Base-by-base conservation (phyloP, 2,329 filamentous ascomycete genomes). In the Simplicillium sp. region DNA sequence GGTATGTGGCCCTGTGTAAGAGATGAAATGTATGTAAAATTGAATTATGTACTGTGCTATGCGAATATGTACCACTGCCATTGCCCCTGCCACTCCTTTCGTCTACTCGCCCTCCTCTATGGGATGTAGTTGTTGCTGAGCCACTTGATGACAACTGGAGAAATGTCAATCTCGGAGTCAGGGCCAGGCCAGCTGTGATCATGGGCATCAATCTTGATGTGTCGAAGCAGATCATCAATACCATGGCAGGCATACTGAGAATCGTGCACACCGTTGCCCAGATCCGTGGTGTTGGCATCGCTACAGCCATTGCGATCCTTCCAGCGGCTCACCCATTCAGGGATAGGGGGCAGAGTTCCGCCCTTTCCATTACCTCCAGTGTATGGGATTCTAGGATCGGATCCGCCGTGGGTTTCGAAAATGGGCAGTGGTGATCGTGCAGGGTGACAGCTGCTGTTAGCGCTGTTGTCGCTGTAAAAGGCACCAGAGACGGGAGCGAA, bases 331-430 rank as follows among this genome's bases (percentile, higher is more conserved):
- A 40, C 7, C 38, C 38, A 44, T 29, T 35, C 38, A 11, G 38
- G 34, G 17, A 44, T 37, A 17, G 42, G 11, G 11, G 34, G 37
- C 7, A 36, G 4, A 6, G 36, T 28, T 14, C 40, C 40, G 17
- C 13, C n/a, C 6, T 7, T 9, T 14, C 29, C 31, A 8, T 34
- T 12, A 3, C 60, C 63, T 3, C 70, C 70, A 4, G 48, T 40
- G 44, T 71, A 73, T 1, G 52, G 43, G 14, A 73, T 70, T 1
- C 60, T 67, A 3, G 46, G 55, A 50, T 74, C 71, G 7, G 48
- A 53, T 2, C 58, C 60, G 11, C 70, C 70, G 49, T 74, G 70
- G 41, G 73, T 66, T 29, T 68, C 64, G 6, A 73, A 48, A 6
- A 74, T 55, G 1, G 69, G 67, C 4, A 71, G 42, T 4, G 59